A percentile compares a stretch with the other conserved stretches of the same genome.
phyloP scores from a whole-genome alignment of 352 stramenopile genomes.

The Phytopythium delawarense region DNA sequence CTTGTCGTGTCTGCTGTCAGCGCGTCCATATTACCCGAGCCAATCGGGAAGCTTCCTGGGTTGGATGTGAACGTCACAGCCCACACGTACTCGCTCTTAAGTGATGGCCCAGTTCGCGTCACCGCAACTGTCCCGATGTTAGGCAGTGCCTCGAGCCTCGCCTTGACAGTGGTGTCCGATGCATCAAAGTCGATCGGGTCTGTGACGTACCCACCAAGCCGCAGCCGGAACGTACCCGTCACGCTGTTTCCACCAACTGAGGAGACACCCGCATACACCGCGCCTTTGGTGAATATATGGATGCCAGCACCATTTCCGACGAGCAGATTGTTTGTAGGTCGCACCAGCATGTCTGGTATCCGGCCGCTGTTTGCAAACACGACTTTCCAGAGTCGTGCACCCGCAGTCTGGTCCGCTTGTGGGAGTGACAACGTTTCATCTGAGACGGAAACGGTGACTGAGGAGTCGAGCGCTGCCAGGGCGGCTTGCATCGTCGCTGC shows the following conservation, averaged over 20 bases:
- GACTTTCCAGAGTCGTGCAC: conserved; percentile 82
- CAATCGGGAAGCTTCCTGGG: conserved; percentile 90
- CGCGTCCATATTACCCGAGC: conserved; percentile 53
- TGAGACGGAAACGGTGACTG: conserved; percentile 66
- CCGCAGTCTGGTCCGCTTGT: conserved; percentile 22
- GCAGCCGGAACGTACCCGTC: conserved; percentile 84
- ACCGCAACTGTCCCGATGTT: conserved; percentile 92
- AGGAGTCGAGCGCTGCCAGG: conserved; percentile 78
- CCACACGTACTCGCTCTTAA: conserved; percentile 92
- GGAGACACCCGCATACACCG: conserved; percentile 23
- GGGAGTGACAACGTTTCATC: conserved; percentile 53
- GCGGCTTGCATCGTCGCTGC: conserved; percentile 54
- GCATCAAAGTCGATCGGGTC: conserved; percentile 90
- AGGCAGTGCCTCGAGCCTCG: conserved; percentile 86
- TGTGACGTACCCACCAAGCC: conserved; percentile 85
- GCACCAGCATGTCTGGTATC: conserved; percentile 83
- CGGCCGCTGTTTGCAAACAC: conserved; percentile 90
- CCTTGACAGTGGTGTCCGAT: conserved; percentile 90
- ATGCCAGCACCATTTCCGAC: conserved; percentile 85
- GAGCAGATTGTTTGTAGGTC: conserved; percentile 72
- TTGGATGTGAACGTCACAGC: conserved; percentile 92
- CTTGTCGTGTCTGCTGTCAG: conserved; percentile 35
- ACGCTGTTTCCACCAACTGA: conserved; percentile 89
- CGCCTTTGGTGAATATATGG: conserved; percentile 71
- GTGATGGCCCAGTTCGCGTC: conserved; percentile 66